Percentiles rank a stretch among this genome's conserved stretches.
These are phyloP conservation scores for Eimeria praecox DNA, from an alignment of 169 alveolate species.

Conservation along the genomic window DNA sequence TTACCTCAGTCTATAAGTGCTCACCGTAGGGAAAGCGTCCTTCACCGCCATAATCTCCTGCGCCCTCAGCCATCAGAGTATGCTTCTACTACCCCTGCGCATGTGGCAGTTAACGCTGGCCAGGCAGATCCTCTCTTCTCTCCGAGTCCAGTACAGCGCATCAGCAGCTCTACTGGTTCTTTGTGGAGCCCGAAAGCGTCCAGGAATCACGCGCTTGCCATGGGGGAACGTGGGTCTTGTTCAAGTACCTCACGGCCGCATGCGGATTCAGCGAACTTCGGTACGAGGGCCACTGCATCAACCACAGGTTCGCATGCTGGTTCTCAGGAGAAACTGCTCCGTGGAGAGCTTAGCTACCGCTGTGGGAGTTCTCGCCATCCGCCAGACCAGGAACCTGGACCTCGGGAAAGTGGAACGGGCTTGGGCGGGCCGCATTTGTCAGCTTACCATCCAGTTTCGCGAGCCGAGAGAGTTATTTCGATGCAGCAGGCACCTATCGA, in stretches of 20 bases:
- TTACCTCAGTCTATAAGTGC: background rate
- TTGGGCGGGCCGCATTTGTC: slow-evolving; percentile 11
- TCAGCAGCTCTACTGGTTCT: slow-evolving; percentile 65
- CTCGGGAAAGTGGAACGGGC: slow-evolving; percentile 24
- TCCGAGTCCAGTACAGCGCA: slow-evolving; percentile 52
- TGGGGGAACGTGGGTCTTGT: slow-evolving; percentile 8
- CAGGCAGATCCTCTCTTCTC: slow-evolving; percentile 30
- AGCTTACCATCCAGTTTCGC: slow-evolving; percentile 58
- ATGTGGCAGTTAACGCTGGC: background rate
- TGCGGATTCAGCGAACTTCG: background rate
- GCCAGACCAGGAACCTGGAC: slow-evolving; percentile 24
- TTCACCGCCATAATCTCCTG: background rate
- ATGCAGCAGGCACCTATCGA: slow-evolving; percentile 43
- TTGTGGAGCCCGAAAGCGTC: slow-evolving; percentile 78
- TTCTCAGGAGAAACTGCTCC: slow-evolving; percentile 37
- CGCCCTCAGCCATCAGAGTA: slow-evolving; percentile 15
- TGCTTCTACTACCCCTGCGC: background rate
- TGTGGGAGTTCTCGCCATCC: slow-evolving; percentile 22
- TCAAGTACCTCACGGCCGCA: background rate
- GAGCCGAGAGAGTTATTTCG: slow-evolving; percentile 28
- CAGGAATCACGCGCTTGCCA: slow-evolving; percentile 16
- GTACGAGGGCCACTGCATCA: background rate
- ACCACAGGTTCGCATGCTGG: slow-evolving; percentile 1
- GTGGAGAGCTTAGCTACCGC: slow-evolving; percentile 46
- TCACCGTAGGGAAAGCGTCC: background rate